phyloP scores from a whole-genome alignment of 2,329 filamentous ascomycete species.

The Colletotrichum horii region DNA sequence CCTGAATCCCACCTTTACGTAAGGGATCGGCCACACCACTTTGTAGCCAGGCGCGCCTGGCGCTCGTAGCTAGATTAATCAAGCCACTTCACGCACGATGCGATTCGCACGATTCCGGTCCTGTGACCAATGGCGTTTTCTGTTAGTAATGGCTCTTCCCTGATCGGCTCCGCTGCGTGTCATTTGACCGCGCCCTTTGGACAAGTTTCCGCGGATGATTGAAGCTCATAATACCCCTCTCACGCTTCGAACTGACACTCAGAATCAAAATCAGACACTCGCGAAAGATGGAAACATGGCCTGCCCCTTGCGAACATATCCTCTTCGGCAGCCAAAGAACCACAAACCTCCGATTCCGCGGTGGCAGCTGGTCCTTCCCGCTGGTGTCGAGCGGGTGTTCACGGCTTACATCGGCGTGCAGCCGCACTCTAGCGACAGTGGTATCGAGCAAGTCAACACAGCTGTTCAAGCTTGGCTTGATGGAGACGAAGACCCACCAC shows the following conservation, averaged over 20 bases:
- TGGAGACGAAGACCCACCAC: neutral
- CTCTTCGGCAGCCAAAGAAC: constrained; percentile 30
- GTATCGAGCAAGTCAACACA: neutral
- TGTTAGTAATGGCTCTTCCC: neutral
- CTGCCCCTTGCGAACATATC: constrained; percentile 27
- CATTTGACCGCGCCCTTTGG: neutral
- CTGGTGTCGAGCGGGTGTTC: constrained; percentile 22
- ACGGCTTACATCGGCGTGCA: constrained; percentile 34
- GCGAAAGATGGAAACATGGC: neutral
- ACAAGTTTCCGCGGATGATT: neutral
- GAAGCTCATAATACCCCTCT: neutral
- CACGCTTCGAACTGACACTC: neutral
- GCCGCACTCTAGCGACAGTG: constrained; percentile 2
- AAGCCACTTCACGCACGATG: too few species aligned
- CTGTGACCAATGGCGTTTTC: neutral
- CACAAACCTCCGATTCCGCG: constrained; percentile 34
- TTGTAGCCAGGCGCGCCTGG: too few species aligned
- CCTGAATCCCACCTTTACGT: too few species aligned
- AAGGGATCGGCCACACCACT: too few species aligned
- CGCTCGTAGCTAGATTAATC: too few species aligned
- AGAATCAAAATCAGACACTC: too few species aligned
- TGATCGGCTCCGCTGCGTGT: neutral
- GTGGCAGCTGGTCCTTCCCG: constrained; percentile 29
- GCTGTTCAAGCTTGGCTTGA: neutral
- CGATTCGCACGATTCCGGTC: neutral